A percentile compares a stretch with the other conserved stretches of the same genome.
phyloP scores from a whole-genome alignment of 106 monocot genomes.

The Apostasia shenzhenica region DNA sequence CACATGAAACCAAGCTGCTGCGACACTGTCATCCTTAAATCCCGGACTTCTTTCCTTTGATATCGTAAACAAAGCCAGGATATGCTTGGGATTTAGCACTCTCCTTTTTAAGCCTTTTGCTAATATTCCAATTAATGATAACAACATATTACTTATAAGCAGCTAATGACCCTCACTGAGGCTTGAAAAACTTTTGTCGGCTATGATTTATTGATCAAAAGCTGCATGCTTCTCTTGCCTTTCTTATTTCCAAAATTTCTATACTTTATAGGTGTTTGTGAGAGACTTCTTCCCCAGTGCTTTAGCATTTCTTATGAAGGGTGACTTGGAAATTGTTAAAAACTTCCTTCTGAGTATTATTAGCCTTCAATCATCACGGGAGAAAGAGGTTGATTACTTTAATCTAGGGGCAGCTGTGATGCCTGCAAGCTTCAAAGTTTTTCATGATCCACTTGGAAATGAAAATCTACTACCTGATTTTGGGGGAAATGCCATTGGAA shows the following conservation, averaged over 20 bases:
- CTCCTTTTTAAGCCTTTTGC: too few relatives aligned
- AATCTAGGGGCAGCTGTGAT: slow-evolving; percentile 42
- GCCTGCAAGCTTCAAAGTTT: slow-evolving; percentile 60
- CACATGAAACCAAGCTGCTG: too few relatives aligned
- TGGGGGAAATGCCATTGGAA: slow-evolving; percentile 51
- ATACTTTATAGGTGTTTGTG: slow-evolving; percentile 31
- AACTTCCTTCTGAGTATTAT: slow-evolving; percentile 49
- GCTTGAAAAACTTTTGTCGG: too few relatives aligned
- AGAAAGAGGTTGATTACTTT: slow-evolving; percentile 38
- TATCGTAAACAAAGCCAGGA: too few relatives aligned
- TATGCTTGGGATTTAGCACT: too few relatives aligned
- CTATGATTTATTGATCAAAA: too few relatives aligned
- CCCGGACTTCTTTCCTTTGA: too few relatives aligned
- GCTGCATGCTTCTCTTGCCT: too few relatives aligned
- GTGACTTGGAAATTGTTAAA: slow-evolving; percentile 43
- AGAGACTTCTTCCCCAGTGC: slow-evolving; percentile 51
- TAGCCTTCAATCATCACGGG: slow-evolving; percentile 37
- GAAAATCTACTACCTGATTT: slow-evolving; percentile 45
- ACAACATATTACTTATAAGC: too few relatives aligned
- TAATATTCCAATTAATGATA: too few relatives aligned
- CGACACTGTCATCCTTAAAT: too few relatives aligned
- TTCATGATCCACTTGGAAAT: slow-evolving; percentile 16
- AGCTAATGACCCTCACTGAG: too few relatives aligned
- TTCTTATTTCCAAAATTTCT: background rate
- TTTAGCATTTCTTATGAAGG: slow-evolving; percentile 49